Base-by-base conservation (phyloP, 345 rosid species). In the Gossypium stocksii region DNA sequence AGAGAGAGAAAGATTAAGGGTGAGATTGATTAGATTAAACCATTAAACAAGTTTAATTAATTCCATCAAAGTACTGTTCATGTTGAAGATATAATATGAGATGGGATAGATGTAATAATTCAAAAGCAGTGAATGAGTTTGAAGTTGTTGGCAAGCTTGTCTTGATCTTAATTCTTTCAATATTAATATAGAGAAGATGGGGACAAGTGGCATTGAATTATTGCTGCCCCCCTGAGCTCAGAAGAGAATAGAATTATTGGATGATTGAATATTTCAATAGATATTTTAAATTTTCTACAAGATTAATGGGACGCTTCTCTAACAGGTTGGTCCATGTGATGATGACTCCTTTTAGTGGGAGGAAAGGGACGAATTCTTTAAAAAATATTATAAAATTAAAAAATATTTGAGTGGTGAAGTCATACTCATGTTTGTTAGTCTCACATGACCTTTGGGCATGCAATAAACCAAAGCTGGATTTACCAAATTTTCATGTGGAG, bases 241-340 rank as follows among this genome's bases (percentile, higher is more conserved):
- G 68, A 12, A 51, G 19, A 64, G 75, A n/a, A 17, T 51, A 10
- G 51, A 59, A 80, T 85, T 70, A 78, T 82, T 80, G 78, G 64
- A 48, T 4, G 22, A 72, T 48, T 56, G 70, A 68, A 76, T 60
- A 52, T 44, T 57, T 20, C 10, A 57, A 23, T 22, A 58, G 14
- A 9, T 48, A 7, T 7, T 34, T 3, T n/a, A 4, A 15, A 29
- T 34, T 29, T 54, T 9, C 15, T 9, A 16, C 2, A 41, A 29
- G 17, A 65, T 70, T 34, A 64, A 38, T 65, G 70, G 74, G 41
- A 64, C 75, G 38, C 65, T 71, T 75, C 73, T 72, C 41, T 41
- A 34, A 76, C 80, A 74, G 85, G 79, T 79, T 74, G 83, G 79
- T 78, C 85, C 86, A 83, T 74, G 85, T 77, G 85, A 71, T 23